Percentiles rank a stretch among this genome's conserved stretches.
Conservation (phyloP, 73 alveolate species). For the Symbiodinium pilosum region DNA sequence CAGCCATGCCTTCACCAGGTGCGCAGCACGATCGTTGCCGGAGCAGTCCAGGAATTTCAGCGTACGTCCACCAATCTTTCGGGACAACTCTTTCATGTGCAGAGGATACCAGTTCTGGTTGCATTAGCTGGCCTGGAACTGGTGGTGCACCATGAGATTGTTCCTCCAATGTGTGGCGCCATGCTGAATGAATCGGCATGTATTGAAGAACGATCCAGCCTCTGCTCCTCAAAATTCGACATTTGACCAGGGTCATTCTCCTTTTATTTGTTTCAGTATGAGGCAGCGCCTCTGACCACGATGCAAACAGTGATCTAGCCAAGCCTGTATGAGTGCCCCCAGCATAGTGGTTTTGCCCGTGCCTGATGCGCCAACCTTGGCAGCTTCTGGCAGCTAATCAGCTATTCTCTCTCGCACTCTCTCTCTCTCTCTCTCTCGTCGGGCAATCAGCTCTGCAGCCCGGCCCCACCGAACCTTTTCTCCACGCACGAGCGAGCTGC, state of each 20-base stretch:
- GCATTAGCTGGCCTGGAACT: constrained; percentile 26
- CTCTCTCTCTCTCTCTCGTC: too few relatives aligned
- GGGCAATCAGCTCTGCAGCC: too few relatives aligned
- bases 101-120: too few relatives aligned
- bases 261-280: not conserved
- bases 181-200: not conserved
- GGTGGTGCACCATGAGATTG: constrained; percentile 85
- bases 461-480: too few relatives aligned
- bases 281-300: not conserved
- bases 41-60: constrained; percentile 93
- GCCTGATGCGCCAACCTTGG: constrained; percentile 60
- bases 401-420: too few relatives aligned
- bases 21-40: constrained; percentile 82
- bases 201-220: not conserved
- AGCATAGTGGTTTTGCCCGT: constrained; percentile 72
- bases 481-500: too few relatives aligned
- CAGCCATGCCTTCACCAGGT: constrained; percentile 65
- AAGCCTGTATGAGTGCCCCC: constrained; percentile 80
- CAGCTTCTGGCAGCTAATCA: not conserved
- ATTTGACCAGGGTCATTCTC: constrained; percentile 40
- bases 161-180: not conserved
- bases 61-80: constrained; percentile 32
- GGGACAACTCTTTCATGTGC: not conserved
- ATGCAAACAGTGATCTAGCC: not conserved
- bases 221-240: constrained; percentile 72